Conservation (phyloP, 306 rosid genomes). For the Prunus armeniaca region DNA sequence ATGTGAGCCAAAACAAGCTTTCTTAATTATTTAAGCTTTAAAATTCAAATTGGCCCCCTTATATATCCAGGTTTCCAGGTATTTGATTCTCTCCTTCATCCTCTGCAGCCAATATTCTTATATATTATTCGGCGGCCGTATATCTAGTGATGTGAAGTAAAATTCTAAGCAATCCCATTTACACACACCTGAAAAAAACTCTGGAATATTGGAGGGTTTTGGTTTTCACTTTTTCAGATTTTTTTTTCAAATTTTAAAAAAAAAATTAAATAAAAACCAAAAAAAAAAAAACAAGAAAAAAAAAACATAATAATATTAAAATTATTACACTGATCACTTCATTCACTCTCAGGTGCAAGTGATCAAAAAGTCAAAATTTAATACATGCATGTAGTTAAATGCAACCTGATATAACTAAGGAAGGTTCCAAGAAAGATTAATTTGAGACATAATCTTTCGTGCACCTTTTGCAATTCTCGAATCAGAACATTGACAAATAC, state of each 20-base stretch:
- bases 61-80: background rate
- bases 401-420: background rate
- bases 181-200: background rate
- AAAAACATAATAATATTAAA: background rate
- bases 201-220: background rate
- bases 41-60: too few species aligned
- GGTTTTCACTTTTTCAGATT: background rate
- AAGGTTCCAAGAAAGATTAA: background rate
- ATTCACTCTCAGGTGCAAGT: background rate
- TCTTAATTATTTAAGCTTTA: too few species aligned
- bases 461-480: background rate
- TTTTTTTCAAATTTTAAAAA: too few species aligned
- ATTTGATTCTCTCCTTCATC: background rate
- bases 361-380: background rate
- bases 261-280: too few species aligned
- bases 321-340: conserved; percentile 1
- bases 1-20: too few species aligned
- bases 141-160: background rate
- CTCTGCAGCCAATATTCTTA: background rate
- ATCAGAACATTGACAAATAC: background rate
- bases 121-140: background rate
- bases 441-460: background rate
- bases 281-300: background rate
- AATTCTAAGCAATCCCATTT: background rate
- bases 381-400: background rate